phyloP scores from a whole-genome alignment of 352 stramenopile genomes.

The Phytophthora capsici region DNA sequence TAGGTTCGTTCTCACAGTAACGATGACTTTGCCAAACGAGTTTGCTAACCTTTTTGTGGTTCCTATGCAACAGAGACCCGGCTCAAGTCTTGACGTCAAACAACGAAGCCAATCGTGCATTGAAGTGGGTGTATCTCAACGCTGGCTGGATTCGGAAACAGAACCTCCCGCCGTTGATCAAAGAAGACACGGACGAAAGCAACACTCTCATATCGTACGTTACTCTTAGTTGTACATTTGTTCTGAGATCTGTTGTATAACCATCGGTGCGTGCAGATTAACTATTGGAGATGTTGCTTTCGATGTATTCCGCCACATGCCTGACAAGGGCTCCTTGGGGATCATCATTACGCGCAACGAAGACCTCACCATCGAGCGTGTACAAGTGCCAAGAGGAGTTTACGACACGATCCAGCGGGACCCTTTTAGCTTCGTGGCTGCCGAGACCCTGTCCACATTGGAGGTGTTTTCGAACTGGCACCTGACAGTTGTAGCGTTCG shows the following conservation, averaged over 20 bases:
- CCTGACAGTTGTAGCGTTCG: conserved; percentile 73
- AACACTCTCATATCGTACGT: conserved; percentile 50
- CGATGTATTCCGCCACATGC: conserved; percentile 88
- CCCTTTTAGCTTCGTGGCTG: conserved; percentile 87
- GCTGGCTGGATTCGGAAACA: conserved; percentile 85
- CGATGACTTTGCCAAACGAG: not conserved
- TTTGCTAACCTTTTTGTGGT: conserved; percentile 10
- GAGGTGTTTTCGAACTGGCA: conserved; percentile 88
- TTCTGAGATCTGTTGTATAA: not conserved
- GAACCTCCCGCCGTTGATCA: conserved; percentile 52
- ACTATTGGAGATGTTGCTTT: conserved; percentile 66
- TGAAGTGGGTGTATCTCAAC: conserved; percentile 91
- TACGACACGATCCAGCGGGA: conserved; percentile 88
- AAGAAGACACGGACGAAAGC: conserved; percentile 26
- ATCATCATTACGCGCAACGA: conserved; percentile 69
- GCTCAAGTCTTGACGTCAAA: conserved; percentile 71
- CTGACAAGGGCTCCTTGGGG: conserved; percentile 75
- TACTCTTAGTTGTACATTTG: not conserved
- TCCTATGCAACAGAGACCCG: conserved; percentile 54
- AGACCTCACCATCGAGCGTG: conserved; percentile 55
- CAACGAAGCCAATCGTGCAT: conserved; percentile 68
- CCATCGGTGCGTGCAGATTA: conserved; percentile 45
- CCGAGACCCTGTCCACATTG: conserved; percentile 82
- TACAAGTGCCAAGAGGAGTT: conserved; percentile 70
- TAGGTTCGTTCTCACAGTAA: conserved; percentile 26